Evolutionary conservation across 2,329 filamentous ascomycete genomes (phyloP), one percentile per base, ranked within the genome.

Genomic region (Neospermospora avenae): DNA sequence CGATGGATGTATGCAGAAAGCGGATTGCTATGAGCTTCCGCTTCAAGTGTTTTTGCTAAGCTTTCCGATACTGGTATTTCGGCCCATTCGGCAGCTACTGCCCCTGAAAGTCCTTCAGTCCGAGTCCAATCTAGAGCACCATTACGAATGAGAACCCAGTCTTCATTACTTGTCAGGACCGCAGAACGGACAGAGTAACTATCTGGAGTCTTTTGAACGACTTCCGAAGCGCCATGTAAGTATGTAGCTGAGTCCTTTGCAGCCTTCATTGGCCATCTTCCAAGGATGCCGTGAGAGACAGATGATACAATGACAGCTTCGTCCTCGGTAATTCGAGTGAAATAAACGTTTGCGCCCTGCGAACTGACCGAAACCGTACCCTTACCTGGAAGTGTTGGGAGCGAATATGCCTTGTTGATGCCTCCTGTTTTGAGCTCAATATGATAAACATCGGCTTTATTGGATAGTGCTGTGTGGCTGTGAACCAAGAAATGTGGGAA

Each of bases 361-460:
- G 86, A 90, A 75, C 88, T 95, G 0, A 85, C 88, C 0, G 92
- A 89, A 71, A 97, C 91, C 0, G 88, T 85, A 24, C 91, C 92
- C 42, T 78, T 79, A 0, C 89, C 90, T 24, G 82, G 75, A 20
- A 92, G 74, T 55, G 85, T 84, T 0, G 93, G 90, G 13, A 98
- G 79, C 28, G 88, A 85, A 72, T 96, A 96, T 0, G 88, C 88
- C 73, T 90, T 91, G n/a, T 80, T 82, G 28, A 93, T 81, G 18
- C 81, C 82, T 57, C 81, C 83, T 61, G 80, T 87, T 75, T 87
- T 87, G 55, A 90, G 74, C 67, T 96, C 84, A 61, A 96, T 82
- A 69, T 96, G 91, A 71, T 88, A 97, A 31, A 98, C 88, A 63
- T 96, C 89, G 3, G 89, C 93, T 78, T 89, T 91, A 71, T 93